Evolutionary conservation across 2,329 filamentous ascomycete genomes (phyloP), one percentile per base, ranked within the genome.

Genomic region (Cladosporium velox): DNA sequence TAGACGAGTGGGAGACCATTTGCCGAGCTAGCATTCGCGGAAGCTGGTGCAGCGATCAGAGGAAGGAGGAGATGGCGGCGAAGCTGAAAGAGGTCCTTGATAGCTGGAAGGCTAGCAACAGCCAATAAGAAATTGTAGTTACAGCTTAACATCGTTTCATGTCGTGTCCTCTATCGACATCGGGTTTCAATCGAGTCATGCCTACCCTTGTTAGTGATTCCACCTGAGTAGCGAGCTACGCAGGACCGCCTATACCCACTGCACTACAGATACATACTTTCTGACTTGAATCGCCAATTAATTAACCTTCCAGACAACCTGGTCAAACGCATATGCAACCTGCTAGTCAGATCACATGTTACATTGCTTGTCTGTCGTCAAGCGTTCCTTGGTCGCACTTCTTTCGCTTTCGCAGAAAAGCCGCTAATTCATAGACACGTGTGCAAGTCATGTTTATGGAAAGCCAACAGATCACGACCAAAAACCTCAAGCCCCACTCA

Each of bases 1-100:
- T 88, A 4, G 77, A 79, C n/a, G 90, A 93, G 64, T 93, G 90
- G 91, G 83, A 80, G 69, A 78, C 73, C 6, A 89, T 93, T 72
- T 87, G 85, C 12, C 81, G 81, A 68, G 85, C 86, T 44, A 83
- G 85, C 24, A 87, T 92, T 12, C 80, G 85, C 67, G 88, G 87
- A 28, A 92, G 90, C 73, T 93, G 90, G 90, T 90, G 90, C 73
- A 79, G 79, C 35, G 81, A 86, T 47, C 80, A 80, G 69, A 84
- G 91, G 73, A 93, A 92, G 79, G 73, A 73, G 4, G 82, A 85
- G 70, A 75, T 92, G 66, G 70, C 88, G 71, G 62, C 34, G 30
- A 60, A 49, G 57, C 24, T 65, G 61, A 54, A 35, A n/a, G 26
- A 32, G 35, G 61, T 64, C n/a, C 26, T 64, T 21, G 34, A 26